A percentile compares a stretch with the other conserved stretches of the same genome.
These are phyloP conservation scores for Stachybotrys echinatus DNA, from an alignment of 2,329 filamentous ascomycete genomes.

Conservation along the genomic window DNA sequence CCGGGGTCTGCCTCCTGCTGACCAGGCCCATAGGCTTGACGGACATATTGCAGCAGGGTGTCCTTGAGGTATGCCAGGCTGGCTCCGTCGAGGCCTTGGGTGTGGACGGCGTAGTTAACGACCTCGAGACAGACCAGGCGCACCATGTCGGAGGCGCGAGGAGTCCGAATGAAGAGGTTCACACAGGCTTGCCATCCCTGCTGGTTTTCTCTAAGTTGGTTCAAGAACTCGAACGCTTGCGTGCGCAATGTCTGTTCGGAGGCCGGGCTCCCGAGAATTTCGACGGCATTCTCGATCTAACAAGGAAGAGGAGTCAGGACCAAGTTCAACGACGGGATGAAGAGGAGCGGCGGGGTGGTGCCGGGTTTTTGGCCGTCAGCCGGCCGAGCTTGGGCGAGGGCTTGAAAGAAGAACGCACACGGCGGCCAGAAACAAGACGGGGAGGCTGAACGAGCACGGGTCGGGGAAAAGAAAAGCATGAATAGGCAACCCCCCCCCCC, in stretches of 20 bases:
- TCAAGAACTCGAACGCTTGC: conserved; percentile 77
- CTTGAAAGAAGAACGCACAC: conserved; percentile 15
- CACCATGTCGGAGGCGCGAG: conserved; percentile 73
- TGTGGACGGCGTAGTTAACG: conserved; percentile 85
- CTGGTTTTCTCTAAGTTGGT: conserved; percentile 74
- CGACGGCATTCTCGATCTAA: conserved; percentile 90
- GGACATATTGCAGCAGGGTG: conserved; percentile 75
- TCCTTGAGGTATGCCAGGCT: conserved; percentile 74
- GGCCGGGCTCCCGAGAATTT: conserved; percentile 82
- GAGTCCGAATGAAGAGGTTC: conserved; percentile 74
- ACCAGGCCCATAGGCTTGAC: conserved; percentile 63
- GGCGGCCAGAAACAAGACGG: too few species aligned
- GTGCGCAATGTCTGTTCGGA: conserved; percentile 70
- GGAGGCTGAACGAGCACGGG: too few species aligned
- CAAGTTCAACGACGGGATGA: conserved; percentile 6
- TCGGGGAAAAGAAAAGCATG: too few species aligned
- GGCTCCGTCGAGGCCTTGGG: conserved; percentile 66
- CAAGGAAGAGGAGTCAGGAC: conserved; percentile 9
- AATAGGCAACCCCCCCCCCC: too few species aligned
- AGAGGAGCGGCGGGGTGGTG: neutral
- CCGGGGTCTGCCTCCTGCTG: conserved; percentile 62
- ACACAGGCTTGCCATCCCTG: conserved; percentile 90
- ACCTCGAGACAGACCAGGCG: conserved; percentile 88
- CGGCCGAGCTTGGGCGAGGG: conserved; percentile 12
- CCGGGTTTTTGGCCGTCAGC: conserved; percentile 3